Percentiles rank a stretch among this genome's conserved stretches.
Conservation (phyloP, 495 filamentous ascomycete genomes). For the Penicillium steckii region DNA sequence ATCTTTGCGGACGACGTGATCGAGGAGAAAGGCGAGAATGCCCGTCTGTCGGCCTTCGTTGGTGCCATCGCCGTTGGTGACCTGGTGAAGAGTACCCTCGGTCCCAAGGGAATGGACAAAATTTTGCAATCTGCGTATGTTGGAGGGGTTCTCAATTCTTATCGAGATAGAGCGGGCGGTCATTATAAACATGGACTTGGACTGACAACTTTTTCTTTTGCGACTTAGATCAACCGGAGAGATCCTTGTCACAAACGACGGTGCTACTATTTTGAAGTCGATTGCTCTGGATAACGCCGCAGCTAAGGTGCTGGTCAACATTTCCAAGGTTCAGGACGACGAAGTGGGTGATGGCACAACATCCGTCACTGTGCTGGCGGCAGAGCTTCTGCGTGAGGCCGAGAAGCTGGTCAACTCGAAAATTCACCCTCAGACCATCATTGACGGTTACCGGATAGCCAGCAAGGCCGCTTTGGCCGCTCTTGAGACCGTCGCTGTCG, state of each 20-base stretch:
- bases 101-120: slow-evolving; percentile 99
- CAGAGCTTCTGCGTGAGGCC: slow-evolving; percentile 92
- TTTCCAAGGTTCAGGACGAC: slow-evolving; percentile 98
- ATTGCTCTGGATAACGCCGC: slow-evolving; percentile 99
- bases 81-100: slow-evolving; percentile 93
- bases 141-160: slow-evolving; percentile 16
- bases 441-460: slow-evolving; percentile 97
- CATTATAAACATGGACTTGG: slow-evolving; percentile 4
- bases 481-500: slow-evolving; percentile 78
- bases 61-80: slow-evolving; percentile 98
- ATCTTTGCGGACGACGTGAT: slow-evolving; percentile 97
- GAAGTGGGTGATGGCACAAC: slow-evolving; percentile 97
- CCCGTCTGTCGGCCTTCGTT: slow-evolving; percentile 92
- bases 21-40: slow-evolving; percentile 99
- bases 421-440: slow-evolving; percentile 99
- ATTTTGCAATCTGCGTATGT: slow-evolving; percentile 95
- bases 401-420: slow-evolving; percentile 96
- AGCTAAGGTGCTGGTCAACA: slow-evolving; percentile 92
- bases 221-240: slow-evolving; percentile 79
- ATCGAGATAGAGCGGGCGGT: neutral
- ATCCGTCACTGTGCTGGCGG: slow-evolving; percentile 87
- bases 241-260: slow-evolving; percentile 98
- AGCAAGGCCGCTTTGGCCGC: slow-evolving; percentile 81
- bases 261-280: slow-evolving; percentile 94
- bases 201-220: slow-evolving; percentile 13